A percentile compares a stretch with the other conserved stretches of the same genome.
Conservation (phyloP, 352 stramenopile genomes). For the Globisporangium spinosum region DNA sequence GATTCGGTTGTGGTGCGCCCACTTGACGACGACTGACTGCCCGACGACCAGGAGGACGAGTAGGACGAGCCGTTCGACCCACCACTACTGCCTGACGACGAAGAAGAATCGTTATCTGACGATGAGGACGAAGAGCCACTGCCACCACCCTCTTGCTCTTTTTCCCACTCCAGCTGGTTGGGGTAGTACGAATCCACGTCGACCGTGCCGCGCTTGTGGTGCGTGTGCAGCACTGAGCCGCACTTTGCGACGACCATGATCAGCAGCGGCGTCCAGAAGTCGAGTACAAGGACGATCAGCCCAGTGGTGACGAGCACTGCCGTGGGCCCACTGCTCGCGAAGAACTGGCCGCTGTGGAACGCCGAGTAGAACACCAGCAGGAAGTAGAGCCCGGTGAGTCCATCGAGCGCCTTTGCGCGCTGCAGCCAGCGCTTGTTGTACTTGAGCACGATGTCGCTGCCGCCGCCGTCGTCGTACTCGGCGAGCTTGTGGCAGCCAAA, state of each 20-base stretch:
- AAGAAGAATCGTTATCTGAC: slow-evolving; percentile 8
- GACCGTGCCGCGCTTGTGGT: slow-evolving; percentile 51
- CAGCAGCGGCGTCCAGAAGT: slow-evolving; percentile 64
- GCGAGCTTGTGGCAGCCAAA: slow-evolving; percentile 37
- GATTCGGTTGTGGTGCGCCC: slow-evolving; percentile 19
- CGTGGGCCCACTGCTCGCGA: slow-evolving; percentile 38
- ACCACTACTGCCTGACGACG: slow-evolving; percentile 7
- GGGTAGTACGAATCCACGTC: slow-evolving; percentile 64
- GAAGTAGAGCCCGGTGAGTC: slow-evolving; percentile 50
- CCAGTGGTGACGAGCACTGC: slow-evolving; percentile 41
- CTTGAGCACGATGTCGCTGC: slow-evolving; percentile 52
- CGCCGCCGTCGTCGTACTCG: slow-evolving; percentile 27
- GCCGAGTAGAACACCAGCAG: slow-evolving; percentile 69
- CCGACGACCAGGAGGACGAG: slow-evolving; percentile 14
- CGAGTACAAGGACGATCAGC: slow-evolving; percentile 46
- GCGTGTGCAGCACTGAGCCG: slow-evolving; percentile 39
- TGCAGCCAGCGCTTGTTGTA: slow-evolving; percentile 67
- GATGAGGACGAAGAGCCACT: slow-evolving; percentile 7
- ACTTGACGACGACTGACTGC: slow-evolving; percentile 6
- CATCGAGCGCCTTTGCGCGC: slow-evolving; percentile 57
- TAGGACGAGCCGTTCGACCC: slow-evolving; percentile 17
- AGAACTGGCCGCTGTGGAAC: slow-evolving; percentile 52
- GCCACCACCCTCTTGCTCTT: slow-evolving; percentile 25
- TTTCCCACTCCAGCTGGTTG: slow-evolving; percentile 67
- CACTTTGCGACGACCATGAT: slow-evolving; percentile 66